phyloP scores from a whole-genome alignment of 257 asterid species.

The Anisodus acutangulus region DNA sequence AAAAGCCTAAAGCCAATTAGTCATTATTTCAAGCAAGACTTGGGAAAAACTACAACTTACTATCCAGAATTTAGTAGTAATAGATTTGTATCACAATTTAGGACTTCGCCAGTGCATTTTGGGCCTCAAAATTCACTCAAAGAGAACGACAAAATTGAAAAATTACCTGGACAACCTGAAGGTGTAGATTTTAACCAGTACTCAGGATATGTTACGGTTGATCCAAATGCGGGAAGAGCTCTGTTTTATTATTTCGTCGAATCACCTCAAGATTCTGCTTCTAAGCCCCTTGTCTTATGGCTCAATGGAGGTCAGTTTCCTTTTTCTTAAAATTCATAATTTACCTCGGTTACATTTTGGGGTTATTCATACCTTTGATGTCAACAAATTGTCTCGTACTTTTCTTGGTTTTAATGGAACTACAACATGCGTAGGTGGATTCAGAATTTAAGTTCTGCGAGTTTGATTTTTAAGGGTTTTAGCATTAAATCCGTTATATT shows the following conservation, averaged over 20 bases:
- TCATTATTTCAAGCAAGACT: constrained; percentile 6
- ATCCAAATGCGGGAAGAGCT: constrained; percentile 45
- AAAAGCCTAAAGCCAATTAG: background rate
- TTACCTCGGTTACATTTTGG: background rate
- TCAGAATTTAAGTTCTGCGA: too few relatives aligned
- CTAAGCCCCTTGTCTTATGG: constrained; percentile 59
- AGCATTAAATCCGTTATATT: too few relatives aligned
- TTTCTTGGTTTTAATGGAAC: background rate
- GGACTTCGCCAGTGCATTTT: constrained; percentile 24
- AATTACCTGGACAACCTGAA: constrained; percentile 53
- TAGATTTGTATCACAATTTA: too few relatives aligned
- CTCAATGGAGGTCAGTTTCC: constrained; percentile 53
- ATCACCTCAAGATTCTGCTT: constrained; percentile 43
- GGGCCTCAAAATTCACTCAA: constrained; percentile 29
- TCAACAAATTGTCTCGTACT: too few relatives aligned
- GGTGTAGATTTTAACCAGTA: constrained; percentile 52
- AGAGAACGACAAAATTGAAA: constrained; percentile 28
- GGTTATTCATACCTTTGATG: background rate
- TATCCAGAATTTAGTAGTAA: background rate
- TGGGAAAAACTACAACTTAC: background rate
- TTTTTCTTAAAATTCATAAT: background rate
- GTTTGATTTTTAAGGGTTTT: too few relatives aligned
- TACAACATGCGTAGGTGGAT: too few relatives aligned
- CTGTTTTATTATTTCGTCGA: constrained; percentile 58
- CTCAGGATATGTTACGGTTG: constrained; percentile 60